Evolutionary conservation across 2,329 filamentous ascomycete species (phyloP).

Genomic region (Diatrype stigma): DNA sequence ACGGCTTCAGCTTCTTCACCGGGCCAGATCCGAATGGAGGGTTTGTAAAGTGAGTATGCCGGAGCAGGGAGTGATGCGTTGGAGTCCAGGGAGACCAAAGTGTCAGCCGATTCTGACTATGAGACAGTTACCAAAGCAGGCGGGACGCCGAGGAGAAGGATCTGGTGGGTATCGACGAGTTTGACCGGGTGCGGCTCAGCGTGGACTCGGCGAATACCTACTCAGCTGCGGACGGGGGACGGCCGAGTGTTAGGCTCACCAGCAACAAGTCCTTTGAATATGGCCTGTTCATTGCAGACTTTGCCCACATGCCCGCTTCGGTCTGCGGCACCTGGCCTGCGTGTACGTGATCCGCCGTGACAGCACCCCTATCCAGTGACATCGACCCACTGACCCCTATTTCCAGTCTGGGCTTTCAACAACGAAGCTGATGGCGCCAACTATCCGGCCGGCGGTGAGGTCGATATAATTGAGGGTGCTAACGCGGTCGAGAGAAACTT

Average conservation of each 20-base stretch:
- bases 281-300: slow-evolving; percentile 68
- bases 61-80: not conserved
- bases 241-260: slow-evolving; percentile 61
- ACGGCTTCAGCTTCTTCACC: slow-evolving; percentile 47
- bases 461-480: slow-evolving; percentile 69
- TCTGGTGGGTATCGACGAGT: slow-evolving; percentile 38
- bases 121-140: slow-evolving; percentile 39
- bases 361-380: not conserved
- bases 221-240: slow-evolving; percentile 32
- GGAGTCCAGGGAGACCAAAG: not conserved
- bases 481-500: slow-evolving; percentile 57
- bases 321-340: slow-evolving; percentile 72
- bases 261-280: slow-evolving; percentile 61
- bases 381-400: not conserved
- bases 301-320: slow-evolving; percentile 68
- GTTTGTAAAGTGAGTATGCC: slow-evolving; percentile 57
- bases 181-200: slow-evolving; percentile 40
- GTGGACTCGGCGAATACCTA: slow-evolving; percentile 40
- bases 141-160: slow-evolving; percentile 34
- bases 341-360: slow-evolving; percentile 39
- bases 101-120: slow-evolving; percentile 1
- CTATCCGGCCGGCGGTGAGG: slow-evolving; percentile 62
- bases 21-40: slow-evolving; percentile 60
- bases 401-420: slow-evolving; percentile 47
- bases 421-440: slow-evolving; percentile 34